Evolutionary conservation across 1,139 yeast species (phyloP).

Genomic region (Magnusiomyces tetraspermus): DNA sequence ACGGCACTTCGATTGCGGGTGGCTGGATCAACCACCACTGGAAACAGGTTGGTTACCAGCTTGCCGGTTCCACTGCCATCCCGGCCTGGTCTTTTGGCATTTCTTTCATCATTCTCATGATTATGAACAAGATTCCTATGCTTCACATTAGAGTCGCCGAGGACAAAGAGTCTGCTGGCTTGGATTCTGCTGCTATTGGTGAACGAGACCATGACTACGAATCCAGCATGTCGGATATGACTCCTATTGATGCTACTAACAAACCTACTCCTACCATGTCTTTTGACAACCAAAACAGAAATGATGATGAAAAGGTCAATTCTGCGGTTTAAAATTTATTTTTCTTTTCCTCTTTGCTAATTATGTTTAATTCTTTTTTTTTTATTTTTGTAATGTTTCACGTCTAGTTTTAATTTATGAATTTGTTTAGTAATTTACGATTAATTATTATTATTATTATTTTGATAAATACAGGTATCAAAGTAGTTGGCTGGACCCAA

Average conservation of each 20-base stretch:
- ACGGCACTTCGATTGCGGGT: slow-evolving; percentile 57
- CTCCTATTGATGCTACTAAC: neutral
- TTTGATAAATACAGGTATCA: no score
- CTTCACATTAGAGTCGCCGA: slow-evolving; percentile 75
- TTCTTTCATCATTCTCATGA: slow-evolving; percentile 59
- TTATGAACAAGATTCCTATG: slow-evolving; percentile 74
- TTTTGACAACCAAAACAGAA: no score
- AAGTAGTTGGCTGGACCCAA: no score
- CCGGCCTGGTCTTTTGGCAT: slow-evolving; percentile 74
- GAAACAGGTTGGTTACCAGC: slow-evolving; percentile 84
- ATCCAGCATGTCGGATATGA: neutral
- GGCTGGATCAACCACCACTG: slow-evolving; percentile 94
- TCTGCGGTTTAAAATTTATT: no score
- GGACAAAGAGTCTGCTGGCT: slow-evolving; percentile 85
- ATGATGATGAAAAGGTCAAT: no score
- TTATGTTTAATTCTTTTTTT: no score
- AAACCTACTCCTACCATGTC: neutral
- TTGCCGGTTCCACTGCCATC: slow-evolving; percentile 72
- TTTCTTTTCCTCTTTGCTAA: no score
- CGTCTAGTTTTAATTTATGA: no score
- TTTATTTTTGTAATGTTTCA: no score
- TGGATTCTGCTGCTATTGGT: slow-evolving; percentile 82
- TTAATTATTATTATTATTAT: no score
- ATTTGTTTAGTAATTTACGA: no score
- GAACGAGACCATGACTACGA: slow-evolving; percentile 41